These are phyloP conservation scores for Boeremia lycopersici DNA, from an alignment of 2,329 filamentous ascomycete genomes.

Conservation along the genomic window DNA sequence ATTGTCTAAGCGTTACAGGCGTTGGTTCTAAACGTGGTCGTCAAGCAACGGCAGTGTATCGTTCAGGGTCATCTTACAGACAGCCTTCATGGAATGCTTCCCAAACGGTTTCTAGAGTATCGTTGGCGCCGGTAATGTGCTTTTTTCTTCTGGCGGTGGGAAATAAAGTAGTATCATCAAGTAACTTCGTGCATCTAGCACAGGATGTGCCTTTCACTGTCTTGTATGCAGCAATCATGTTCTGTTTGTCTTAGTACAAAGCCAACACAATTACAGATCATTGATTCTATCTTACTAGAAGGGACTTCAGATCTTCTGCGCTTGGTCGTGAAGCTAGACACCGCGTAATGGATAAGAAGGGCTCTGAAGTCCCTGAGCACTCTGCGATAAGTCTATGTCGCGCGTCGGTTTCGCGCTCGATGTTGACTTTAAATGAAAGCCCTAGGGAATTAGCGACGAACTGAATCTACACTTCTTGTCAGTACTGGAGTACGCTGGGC, in stretches of 20 bases:
- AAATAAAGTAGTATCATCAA: slow-evolving; percentile 33
- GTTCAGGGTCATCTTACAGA: slow-evolving; percentile 13
- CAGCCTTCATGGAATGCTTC: slow-evolving; percentile 47
- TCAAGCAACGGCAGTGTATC: background rate
- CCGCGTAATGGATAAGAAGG: slow-evolving; percentile 38
- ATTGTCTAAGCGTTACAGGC: background rate
- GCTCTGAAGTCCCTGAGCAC: slow-evolving; percentile 38
- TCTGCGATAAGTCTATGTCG: slow-evolving; percentile 36
- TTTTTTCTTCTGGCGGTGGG: slow-evolving; percentile 43
- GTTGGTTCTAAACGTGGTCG: background rate
- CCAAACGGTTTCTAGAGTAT: slow-evolving; percentile 33
- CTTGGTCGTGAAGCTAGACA: slow-evolving; percentile 43
- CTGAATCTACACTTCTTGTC: slow-evolving; percentile 23
- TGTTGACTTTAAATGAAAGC: slow-evolving; percentile 36
- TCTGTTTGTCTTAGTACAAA: slow-evolving; percentile 31
- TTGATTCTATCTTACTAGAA: slow-evolving; percentile 37
- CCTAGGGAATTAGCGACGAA: slow-evolving; percentile 33
- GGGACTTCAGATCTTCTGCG: slow-evolving; percentile 37
- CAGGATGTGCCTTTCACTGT: slow-evolving; percentile 37
- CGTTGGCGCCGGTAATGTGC: slow-evolving; percentile 24
- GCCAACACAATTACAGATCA: background rate
- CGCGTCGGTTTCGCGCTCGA: slow-evolving; percentile 35
- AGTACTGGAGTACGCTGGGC: background rate
- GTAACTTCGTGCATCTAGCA: slow-evolving; percentile 40
- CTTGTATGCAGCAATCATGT: slow-evolving; percentile 50